Evolutionary conservation across 1,284 basidiomycete species (phyloP), one percentile per base, ranked within the genome.

Genomic region (Macrocystidia cucumis): DNA sequence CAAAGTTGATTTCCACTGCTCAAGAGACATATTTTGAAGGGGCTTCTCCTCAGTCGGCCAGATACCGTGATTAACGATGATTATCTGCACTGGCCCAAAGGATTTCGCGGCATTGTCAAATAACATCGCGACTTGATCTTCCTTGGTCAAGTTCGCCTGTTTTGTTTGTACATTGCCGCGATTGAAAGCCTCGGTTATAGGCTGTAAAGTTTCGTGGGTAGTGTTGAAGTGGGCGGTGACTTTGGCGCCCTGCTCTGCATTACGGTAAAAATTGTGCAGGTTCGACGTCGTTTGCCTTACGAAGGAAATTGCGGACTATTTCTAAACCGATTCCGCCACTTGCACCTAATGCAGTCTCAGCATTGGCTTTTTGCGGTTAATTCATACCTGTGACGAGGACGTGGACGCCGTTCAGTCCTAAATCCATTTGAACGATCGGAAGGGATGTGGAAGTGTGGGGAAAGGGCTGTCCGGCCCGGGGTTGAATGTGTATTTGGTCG

Each of bases 151-250:
- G 44, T 87, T 65, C 1, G 77, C 78, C 49, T 74, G 72, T 3
- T 70, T 54, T 9, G 60, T 43, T 22, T 64, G 59, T 4, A 74
- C 13, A 11, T 54, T 56, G n/a, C 48, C 44, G 3, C 56, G 42
- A 9, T 57, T 58, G 39, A 62, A 67, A 33, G 60, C 51, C 7
- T 49, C 48, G 9, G 57, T 36, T 11, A 82, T 57, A 1, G 62
- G 54, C 5, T 65, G 52, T 8, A 84, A 57, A 0, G 73, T 54
- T 0, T 55, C 49, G 11, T 58, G 46, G 28, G 67, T 76, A 8
- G 70, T 67, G 54, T 84, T 78, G 55, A 79, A 88, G 49, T 86
- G 81, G 0, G 80, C 82, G 0, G 79, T 76, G 5, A 88, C 80
- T 40, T 67, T 69, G 3, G 83, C 78, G 3, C 79, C 80, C 45